Base-by-base conservation (phyloP, 2,329 filamentous ascomycete species). In the Rhinocladiella similis region DNA sequence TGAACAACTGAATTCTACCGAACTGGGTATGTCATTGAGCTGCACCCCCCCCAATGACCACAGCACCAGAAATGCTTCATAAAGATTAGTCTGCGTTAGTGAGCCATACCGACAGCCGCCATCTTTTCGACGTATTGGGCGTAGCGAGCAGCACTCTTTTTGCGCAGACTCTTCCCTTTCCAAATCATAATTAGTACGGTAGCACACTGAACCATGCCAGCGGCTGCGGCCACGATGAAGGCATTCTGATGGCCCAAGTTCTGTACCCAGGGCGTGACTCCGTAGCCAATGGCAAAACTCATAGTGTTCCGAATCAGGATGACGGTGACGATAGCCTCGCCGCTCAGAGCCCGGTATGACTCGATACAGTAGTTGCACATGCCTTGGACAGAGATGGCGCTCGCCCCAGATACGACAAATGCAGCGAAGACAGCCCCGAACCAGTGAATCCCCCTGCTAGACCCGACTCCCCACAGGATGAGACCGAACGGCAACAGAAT, bases 251-350 rank as follows among this genome's bases (percentile, higher is more conserved):
- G 69, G 0, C 77, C 76, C 50, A 74, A 64, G 5, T 70, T 63
- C 7, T 67, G 70, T 1, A 77, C 63, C 76, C 76, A 78, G 0
- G 76, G 76, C 0, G 76, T 78, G 33, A 78, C 71, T 10, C 80
- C 69, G 47, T 84, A 82, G 18, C 73, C 71, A 27, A 80, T 71
- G 3, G 75, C 77, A 61, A 80, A 80, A 18, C 69, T 72, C 73
- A 80, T 78, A 0, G 75, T 79, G 58, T 80, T 80, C 6, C 79
- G 67, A 7, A 77, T 67, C 1, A 81, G 60, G 33, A 81, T 81
- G 14, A 80, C 75, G 3, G 77, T 76, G 5, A 79, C 73, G 57
- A 80, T 75, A 0, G 77, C 75, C 62, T 81, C 77, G 1, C 78
- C 78, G 41, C 72, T 72, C 3, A 81, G 64, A 5, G 75, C 78